A percentile compares a stretch with the other conserved stretches of the same genome.
phyloP scores from a whole-genome alignment of 1,284 basidiomycete genomes.

The Anthracocystis walkeri region DNA sequence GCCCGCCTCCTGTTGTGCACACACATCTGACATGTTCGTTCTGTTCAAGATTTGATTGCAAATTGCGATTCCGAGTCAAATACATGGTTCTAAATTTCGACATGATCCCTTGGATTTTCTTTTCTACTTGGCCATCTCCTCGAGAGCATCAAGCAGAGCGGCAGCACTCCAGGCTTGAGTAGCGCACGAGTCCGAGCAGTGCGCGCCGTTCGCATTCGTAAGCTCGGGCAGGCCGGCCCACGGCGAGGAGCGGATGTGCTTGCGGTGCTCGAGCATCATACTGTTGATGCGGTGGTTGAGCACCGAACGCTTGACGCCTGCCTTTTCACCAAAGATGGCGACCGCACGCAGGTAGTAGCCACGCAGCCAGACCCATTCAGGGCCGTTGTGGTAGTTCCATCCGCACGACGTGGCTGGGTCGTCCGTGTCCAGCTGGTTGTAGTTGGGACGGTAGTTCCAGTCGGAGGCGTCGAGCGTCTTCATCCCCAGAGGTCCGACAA shows the following conservation, averaged over 20 bases:
- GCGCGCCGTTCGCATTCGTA: conserved; percentile 58
- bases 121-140: conserved; percentile 49
- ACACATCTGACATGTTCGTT: background rate
- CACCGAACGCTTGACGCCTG: conserved; percentile 36
- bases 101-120: background rate
- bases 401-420: conserved; percentile 54
- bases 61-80: conserved; percentile 12
- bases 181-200: conserved; percentile 61
- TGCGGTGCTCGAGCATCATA: conserved; percentile 54
- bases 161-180: conserved; percentile 66
- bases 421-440: conserved; percentile 61
- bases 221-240: conserved; percentile 66
- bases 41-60: background rate
- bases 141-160: conserved; percentile 58
- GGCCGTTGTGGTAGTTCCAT: conserved; percentile 74
- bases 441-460: conserved; percentile 63
- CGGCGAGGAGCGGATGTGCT: conserved; percentile 49
- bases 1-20: background rate
- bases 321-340: conserved; percentile 69
- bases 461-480: conserved; percentile 63
- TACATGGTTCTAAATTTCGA: conserved; percentile 4
- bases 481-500: conserved; percentile 62
- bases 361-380: conserved; percentile 92
- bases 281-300: conserved; percentile 54
- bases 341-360: conserved; percentile 96